Evolutionary conservation across 1,284 basidiomycete species (phyloP).

Genomic region (Marasmius oreades): DNA sequence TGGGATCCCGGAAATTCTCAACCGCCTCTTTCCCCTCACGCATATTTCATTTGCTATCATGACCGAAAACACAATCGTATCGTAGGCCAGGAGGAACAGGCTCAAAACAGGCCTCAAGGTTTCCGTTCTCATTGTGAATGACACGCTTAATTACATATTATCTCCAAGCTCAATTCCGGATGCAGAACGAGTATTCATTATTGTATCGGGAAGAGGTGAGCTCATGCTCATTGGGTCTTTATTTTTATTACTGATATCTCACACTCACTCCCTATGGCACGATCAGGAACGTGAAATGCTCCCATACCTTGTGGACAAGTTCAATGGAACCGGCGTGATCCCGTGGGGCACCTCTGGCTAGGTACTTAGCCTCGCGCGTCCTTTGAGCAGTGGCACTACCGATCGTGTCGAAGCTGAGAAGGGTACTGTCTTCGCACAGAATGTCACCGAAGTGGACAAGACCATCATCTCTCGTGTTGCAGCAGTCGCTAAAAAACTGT

Average conservation of each 20-base stretch:
- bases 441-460: constrained; percentile 4
- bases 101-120: constrained; percentile 40
- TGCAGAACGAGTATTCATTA: constrained; percentile 16
- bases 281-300: constrained; percentile 20
- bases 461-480: constrained; percentile 8
- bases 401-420: constrained; percentile 2
- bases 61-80: constrained; percentile 1
- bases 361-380: constrained; percentile 17
- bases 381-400: constrained; percentile 28
- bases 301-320: constrained; percentile 20
- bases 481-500: not conserved
- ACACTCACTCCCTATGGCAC: not conserved
- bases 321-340: constrained; percentile 20
- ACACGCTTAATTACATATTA: constrained; percentile 11
- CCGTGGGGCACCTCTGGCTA: constrained; percentile 18
- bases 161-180: too few relatives aligned
- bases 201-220: constrained; percentile 33
- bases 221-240: not conserved
- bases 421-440: not conserved
- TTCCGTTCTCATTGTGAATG: constrained; percentile 35
- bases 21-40: not conserved
- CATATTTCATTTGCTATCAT: not conserved
- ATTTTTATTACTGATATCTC: not conserved
- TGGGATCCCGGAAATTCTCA: too few relatives aligned
- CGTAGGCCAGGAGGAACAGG: constrained; percentile 33